Conservation (phyloP, 2,329 filamentous ascomycete species). For the Fusarium goolgardi region DNA sequence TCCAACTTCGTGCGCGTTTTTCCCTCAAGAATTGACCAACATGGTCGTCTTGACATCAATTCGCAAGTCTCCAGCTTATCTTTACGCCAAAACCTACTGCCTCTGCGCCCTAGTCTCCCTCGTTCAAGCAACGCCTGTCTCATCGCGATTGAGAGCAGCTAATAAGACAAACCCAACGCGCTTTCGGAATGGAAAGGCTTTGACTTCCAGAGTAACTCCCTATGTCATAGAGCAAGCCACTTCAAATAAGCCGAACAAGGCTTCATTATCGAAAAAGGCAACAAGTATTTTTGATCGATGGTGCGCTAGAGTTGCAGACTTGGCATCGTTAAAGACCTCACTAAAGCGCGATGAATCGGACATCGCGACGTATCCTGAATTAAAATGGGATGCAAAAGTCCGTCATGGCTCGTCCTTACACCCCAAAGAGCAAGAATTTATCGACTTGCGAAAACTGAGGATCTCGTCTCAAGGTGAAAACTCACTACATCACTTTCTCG, state of each 20-base stretch:
- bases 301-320: constrained; percentile 33
- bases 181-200: not conserved
- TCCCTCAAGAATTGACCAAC: not conserved
- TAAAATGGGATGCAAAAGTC: constrained; percentile 38
- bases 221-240: rapidly evolving
- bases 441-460: constrained; percentile 20
- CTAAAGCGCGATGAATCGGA: constrained; percentile 30
- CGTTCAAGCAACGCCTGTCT: constrained; percentile 37
- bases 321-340: constrained; percentile 25
- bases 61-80: constrained; percentile 42
- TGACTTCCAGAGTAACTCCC: not conserved
- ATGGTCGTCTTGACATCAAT: constrained; percentile 43
- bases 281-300: constrained; percentile 19
- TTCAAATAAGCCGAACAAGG: not conserved
- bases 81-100: constrained; percentile 42
- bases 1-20: not conserved
- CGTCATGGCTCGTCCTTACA: constrained; percentile 30
- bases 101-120: constrained; percentile 40
- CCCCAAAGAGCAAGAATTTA: constrained; percentile 21
- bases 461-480: constrained; percentile 32
- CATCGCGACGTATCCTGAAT: constrained; percentile 32
- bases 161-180: not conserved
- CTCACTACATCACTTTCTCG: constrained; percentile 27
- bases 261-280: not conserved
- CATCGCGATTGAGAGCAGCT: constrained; percentile 25